These are phyloP conservation scores for Pichia ethanolica DNA, from an alignment of 805 yeast genomes.

Conservation along the genomic window DNA sequence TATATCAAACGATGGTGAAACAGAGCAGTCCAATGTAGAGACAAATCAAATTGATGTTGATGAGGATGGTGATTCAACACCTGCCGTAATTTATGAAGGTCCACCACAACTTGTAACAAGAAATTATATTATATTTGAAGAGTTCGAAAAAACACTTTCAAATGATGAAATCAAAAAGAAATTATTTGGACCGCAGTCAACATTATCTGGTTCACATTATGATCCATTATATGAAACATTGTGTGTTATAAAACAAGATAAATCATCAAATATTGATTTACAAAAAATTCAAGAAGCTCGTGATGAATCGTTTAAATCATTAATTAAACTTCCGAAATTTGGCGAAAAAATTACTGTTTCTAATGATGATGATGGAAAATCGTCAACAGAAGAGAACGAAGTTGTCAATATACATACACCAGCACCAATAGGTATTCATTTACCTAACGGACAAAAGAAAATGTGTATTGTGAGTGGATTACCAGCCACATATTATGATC, in stretches of 20 bases:
- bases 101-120: conserved; percentile 57
- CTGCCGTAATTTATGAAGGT: conserved; percentile 39
- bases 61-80: neutral
- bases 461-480: conserved; percentile 70
- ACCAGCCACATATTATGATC: conserved; percentile 81
- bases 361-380: conserved; percentile 36
- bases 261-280: conserved; percentile 21
- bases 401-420: conserved; percentile 51
- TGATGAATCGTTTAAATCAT: conserved; percentile 32
- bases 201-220: conserved; percentile 44
- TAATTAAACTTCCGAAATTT: conserved; percentile 48
- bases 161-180: conserved; percentile 27
- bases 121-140: conserved; percentile 47
- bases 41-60: neutral
- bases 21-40: neutral
- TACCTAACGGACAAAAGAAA: conserved; percentile 62
- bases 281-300: conserved; percentile 20
- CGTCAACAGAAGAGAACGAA: conserved; percentile 22
- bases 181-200: conserved; percentile 59
- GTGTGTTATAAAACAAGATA: conserved; percentile 22
- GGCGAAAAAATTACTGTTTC: conserved; percentile 47
- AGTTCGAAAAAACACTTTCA: conserved; percentile 31
- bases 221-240: conserved; percentile 45
- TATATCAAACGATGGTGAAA: neutral
- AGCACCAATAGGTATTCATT: conserved; percentile 67